phyloP scores from a whole-genome alignment of 2,329 filamentous ascomycete genomes.

The Drechslerella dactyloides region DNA sequence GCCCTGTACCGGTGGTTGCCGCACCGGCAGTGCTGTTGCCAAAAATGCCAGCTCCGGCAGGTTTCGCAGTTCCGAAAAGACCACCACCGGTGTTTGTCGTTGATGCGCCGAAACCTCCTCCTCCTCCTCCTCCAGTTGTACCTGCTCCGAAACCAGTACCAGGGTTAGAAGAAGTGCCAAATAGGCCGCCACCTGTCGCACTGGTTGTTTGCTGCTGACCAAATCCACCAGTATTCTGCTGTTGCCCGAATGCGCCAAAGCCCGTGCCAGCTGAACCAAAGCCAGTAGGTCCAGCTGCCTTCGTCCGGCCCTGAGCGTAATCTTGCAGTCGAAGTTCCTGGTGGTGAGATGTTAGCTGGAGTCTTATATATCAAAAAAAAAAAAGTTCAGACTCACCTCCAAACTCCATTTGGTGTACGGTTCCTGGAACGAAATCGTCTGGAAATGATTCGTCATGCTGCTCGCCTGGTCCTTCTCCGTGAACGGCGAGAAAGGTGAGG shows the following conservation, averaged over 20 bases:
- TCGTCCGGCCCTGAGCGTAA: conserved; percentile 79
- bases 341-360: conserved; percentile 31
- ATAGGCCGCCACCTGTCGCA: conserved; percentile 41
- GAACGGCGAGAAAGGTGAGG: conserved; percentile 69
- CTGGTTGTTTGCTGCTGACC: conserved; percentile 32
- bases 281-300: conserved; percentile 54
- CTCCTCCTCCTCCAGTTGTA: conserved; percentile 54
- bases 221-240: conserved; percentile 52
- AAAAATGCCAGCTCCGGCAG: conserved; percentile 52
- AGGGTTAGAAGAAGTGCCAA: conserved; percentile 55
- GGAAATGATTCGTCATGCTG: conserved; percentile 69
- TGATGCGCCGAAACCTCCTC: conserved; percentile 51
- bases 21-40: conserved; percentile 57
- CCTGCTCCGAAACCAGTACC: conserved; percentile 43
- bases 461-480: conserved; percentile 75
- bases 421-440: conserved; percentile 78
- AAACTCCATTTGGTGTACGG: conserved; percentile 88
- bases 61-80: conserved; percentile 59
- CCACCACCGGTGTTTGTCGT: conserved; percentile 53
- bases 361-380: conserved; percentile 7
- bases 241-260: conserved; percentile 57
- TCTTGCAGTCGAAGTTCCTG: conserved; percentile 80
- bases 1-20: conserved; percentile 52
- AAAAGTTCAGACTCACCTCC: conserved; percentile 61
- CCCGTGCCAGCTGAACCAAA: conserved; percentile 59